A percentile compares a stretch with the other conserved stretches of the same genome.
phyloP scores from a whole-genome alignment of 2,329 filamentous ascomycete genomes.

The Sphaceloma murrayae region DNA sequence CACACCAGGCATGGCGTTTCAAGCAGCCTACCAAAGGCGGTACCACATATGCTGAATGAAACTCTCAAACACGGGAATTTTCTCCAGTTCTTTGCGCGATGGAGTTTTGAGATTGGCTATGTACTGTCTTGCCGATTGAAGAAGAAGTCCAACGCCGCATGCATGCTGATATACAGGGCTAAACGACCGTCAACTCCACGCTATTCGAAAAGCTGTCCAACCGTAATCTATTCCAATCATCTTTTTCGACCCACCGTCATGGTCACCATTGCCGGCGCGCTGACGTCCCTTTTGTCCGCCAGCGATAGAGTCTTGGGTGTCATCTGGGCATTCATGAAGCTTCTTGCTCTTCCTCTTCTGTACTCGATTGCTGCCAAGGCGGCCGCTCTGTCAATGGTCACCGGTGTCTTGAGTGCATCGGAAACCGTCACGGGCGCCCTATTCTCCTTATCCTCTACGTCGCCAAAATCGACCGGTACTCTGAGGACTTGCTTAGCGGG shows the following conservation, averaged over 20 bases:
- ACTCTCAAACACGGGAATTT: slow-evolving; percentile 4
- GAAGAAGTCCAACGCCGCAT: neutral
- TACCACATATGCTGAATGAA: slow-evolving; percentile 16
- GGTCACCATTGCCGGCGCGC: slow-evolving; percentile 30
- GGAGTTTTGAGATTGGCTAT: neutral
- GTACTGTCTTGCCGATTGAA: neutral
- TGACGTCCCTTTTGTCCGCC: slow-evolving; percentile 38
- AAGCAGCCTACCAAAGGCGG: slow-evolving; percentile 5
- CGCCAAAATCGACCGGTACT: slow-evolving; percentile 20
- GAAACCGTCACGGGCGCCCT: slow-evolving; percentile 28
- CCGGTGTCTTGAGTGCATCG: slow-evolving; percentile 26
- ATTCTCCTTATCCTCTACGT: slow-evolving; percentile 19
- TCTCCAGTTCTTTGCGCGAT: neutral
- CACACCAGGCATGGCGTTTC: slow-evolving; percentile 18
- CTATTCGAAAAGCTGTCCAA: slow-evolving; percentile 1
- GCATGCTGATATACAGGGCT: slow-evolving; percentile 13
- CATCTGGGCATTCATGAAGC: slow-evolving; percentile 53
- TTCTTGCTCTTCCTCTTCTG: slow-evolving; percentile 60
- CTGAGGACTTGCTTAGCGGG: slow-evolving; percentile 15
- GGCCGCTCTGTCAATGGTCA: slow-evolving; percentile 51
- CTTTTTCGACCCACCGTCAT: slow-evolving; percentile 17
- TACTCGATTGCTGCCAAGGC: slow-evolving; percentile 67
- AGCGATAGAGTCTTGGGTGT: slow-evolving; percentile 54
- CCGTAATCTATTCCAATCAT: slow-evolving; percentile 1
- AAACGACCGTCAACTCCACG: slow-evolving; percentile 10